Evolutionary conservation across 1,284 basidiomycete species (phyloP), one percentile per base, ranked within the genome.

Genomic region (Malassezia obtusa): DNA sequence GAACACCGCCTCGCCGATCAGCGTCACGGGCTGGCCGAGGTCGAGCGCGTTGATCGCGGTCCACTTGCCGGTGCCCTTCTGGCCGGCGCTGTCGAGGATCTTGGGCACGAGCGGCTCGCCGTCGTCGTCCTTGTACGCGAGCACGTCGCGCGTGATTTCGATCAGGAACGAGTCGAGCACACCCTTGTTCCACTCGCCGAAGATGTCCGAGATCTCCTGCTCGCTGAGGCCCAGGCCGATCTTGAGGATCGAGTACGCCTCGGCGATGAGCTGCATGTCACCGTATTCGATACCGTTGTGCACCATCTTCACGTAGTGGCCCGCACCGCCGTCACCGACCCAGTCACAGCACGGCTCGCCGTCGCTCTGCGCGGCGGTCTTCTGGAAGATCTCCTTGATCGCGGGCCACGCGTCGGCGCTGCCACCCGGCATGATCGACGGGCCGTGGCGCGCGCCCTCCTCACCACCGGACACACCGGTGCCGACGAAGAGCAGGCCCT

Each of bases 51-150:
- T 88, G 73, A 96, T 87, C 62, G 94, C 94, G 58, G 94, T 99
- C 94, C 94, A 99, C 79, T 98, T 98, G 57, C 94, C 94, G 63
- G 94, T 99, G 76, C 94, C 94, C 80, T 99, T 99, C 78, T 99
- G 94, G 56, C 92, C 94, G 61, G 94, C 94, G 17, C 61, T 60
- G 63, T 72, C 68, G 48, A 95, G 82, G 71, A 99, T 94, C 80
- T 98, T 98, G 73, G 79, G 81, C 62, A 98, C 83, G 63, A 98
- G 82, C 53, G 89, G 87, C 69, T 77, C 81, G 57, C 91, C 92
- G 76, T 98, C 92, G 56, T 87, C 85, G 75, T 98, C 94, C 76
- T 95, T 91, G 83, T 65, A 70, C 50, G 62, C 61, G 52, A 73
- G 66, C 44, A 65, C 57, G 54, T 61, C 61, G 48, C 58, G 57